Percentiles rank a stretch among this genome's conserved stretches.
These are phyloP conservation scores for Colletotrichum cuscutae DNA, from an alignment of 2,329 filamentous ascomycete genomes.

Conservation along the genomic window DNA sequence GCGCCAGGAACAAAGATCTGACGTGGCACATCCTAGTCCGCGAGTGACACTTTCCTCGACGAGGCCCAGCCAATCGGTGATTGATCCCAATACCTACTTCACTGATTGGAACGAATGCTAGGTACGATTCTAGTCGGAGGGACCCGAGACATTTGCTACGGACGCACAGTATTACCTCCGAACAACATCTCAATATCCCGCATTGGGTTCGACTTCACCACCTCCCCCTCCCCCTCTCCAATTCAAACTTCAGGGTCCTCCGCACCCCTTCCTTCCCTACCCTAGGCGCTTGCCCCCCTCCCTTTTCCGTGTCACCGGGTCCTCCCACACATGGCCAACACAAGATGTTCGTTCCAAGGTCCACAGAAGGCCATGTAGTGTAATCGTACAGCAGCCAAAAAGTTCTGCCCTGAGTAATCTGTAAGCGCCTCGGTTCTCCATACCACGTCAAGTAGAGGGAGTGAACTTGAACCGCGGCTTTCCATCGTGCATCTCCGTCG, in stretches of 20 bases:
- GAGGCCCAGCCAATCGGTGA: background rate
- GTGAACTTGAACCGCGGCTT: background rate
- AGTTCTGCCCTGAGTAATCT: background rate
- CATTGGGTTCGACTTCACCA: conserved; percentile 3
- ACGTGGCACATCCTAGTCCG: conserved; percentile 14
- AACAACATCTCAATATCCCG: background rate
- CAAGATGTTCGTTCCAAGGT: background rate
- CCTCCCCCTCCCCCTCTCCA: background rate
- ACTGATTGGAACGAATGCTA: background rate
- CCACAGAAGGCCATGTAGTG: background rate
- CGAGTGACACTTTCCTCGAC: background rate
- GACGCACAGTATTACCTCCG: background rate
- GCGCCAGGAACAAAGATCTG: conserved; percentile 6
- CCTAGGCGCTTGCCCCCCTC: background rate
- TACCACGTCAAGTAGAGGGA: background rate
- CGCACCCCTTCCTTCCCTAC: background rate
- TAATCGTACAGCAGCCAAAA: background rate
- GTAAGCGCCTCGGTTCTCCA: too few species aligned
- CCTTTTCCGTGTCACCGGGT: conserved; percentile 1
- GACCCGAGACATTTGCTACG: background rate
- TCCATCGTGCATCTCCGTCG: background rate
- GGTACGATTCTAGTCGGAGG: background rate
- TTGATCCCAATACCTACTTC: background rate
- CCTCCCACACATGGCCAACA: background rate
- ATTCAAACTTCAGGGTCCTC: background rate